Evolutionary conservation across 2,329 filamentous ascomycete genomes (phyloP).

Genomic region (Aspergillus quadrilineatus): DNA sequence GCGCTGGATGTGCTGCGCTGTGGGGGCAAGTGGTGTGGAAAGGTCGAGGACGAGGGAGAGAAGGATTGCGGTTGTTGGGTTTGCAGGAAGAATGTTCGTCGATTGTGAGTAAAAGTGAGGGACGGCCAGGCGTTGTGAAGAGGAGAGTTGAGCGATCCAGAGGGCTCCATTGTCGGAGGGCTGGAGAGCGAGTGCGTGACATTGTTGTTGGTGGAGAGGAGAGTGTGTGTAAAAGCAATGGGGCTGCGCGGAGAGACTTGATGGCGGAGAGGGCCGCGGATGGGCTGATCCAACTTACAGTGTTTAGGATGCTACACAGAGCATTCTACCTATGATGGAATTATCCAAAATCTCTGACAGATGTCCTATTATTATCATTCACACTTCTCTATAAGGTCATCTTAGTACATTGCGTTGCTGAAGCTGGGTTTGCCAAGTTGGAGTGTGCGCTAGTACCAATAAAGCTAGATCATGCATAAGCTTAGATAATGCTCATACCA

Average conservation of each 20-base stretch:
- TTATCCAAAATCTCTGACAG: no score
- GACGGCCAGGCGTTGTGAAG: not conserved
- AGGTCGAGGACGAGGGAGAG: not conserved
- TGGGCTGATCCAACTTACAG: not conserved
- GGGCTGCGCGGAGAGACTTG: not conserved
- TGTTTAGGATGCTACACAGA: no score
- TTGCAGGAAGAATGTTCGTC: not conserved
- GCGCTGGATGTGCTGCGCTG: constrained; percentile 11
- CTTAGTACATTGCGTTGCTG: no score
- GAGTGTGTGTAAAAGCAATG: not conserved
- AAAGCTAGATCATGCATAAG: no score
- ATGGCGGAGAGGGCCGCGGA: not conserved
- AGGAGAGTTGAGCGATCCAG: not conserved
- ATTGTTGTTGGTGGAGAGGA: constrained; percentile 6
- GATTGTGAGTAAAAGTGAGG: not conserved
- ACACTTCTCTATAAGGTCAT: not conserved
- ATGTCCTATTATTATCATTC: no score
- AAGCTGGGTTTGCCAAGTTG: no score
- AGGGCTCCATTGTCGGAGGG: constrained; percentile 16
- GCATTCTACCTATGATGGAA: no score
- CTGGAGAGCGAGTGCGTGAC: constrained; percentile 20
- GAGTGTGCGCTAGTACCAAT: no score
- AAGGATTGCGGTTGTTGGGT: not conserved
- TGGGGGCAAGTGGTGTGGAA: constrained; percentile 16
- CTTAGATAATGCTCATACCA: no score